Evolutionary conservation across 2,329 filamentous ascomycete genomes (phyloP).

Genomic region (Sporothrix pseudoabietina): DNA sequence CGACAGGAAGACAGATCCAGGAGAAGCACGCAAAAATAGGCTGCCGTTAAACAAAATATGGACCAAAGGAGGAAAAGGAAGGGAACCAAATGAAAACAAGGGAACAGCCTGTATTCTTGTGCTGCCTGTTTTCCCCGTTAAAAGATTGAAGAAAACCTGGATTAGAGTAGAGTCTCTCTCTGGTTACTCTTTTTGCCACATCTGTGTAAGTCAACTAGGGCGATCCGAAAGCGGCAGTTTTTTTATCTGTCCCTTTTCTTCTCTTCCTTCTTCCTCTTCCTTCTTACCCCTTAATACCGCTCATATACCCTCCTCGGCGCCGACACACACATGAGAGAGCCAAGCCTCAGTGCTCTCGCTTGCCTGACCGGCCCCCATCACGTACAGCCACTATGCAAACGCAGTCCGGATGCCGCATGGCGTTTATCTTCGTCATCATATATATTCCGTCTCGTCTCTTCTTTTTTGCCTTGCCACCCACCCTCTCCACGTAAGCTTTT

Average conservation of each 20-base stretch:
- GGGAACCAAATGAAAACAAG: neutral
- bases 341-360: slow-evolving; percentile 3
- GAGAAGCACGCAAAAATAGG: neutral
- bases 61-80: neutral
- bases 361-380: neutral
- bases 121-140: neutral
- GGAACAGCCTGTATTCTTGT: neutral
- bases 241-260: neutral
- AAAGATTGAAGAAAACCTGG: slow-evolving; percentile 5
- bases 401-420: neutral
- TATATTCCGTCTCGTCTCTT: neutral
- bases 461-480: neutral
- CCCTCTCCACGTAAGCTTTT: neutral
- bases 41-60: neutral
- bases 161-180: neutral
- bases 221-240: slow-evolving; percentile 23
- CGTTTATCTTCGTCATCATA: neutral
- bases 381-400: neutral
- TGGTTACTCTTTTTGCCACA: neutral
- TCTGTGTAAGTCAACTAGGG: slow-evolving; percentile 18
- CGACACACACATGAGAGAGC: neutral
- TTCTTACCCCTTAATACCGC: slow-evolving; percentile 9
- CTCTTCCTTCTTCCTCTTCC: neutral
- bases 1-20: neutral
- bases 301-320: slow-evolving; percentile 2